These are phyloP conservation scores for Botrytis aclada DNA, from an alignment of 2,329 filamentous ascomycete species.

Conservation along the genomic window DNA sequence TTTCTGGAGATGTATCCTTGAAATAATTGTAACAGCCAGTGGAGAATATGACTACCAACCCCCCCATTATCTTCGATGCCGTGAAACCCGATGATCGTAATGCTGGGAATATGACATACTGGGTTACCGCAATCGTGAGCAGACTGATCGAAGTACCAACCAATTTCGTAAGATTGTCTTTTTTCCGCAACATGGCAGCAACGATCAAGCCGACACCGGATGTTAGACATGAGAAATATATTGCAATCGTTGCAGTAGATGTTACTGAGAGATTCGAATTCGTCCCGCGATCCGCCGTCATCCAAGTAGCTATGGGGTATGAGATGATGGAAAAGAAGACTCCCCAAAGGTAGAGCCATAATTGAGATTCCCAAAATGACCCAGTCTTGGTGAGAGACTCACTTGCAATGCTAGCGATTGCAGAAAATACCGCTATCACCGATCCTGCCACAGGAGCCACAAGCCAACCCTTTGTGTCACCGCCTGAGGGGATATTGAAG, in stretches of 20 bases:
- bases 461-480: constrained; percentile 22
- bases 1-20: constrained; percentile 16
- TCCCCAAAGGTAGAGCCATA: constrained; percentile 28
- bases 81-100: constrained; percentile 24
- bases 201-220: constrained; percentile 24
- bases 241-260: constrained; percentile 8
- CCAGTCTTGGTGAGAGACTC: constrained; percentile 30
- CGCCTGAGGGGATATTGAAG: constrained; percentile 24
- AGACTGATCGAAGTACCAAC: constrained; percentile 26
- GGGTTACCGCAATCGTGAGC: constrained; percentile 25
- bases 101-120: constrained; percentile 26
- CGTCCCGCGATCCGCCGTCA: not conserved
- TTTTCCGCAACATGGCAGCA: constrained; percentile 25
- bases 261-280: not conserved
- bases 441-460: constrained; percentile 27
- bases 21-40: constrained; percentile 31
- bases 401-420: constrained; percentile 27
- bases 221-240: constrained; percentile 14
- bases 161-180: constrained; percentile 29
- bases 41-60: constrained; percentile 23
- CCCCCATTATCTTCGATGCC: constrained; percentile 24
- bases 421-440: constrained; percentile 26
- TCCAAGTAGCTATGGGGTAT: constrained; percentile 13
- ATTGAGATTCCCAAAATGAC: constrained; percentile 28
- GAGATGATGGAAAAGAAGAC: constrained; percentile 21